phyloP scores from a whole-genome alignment of 2,329 filamentous ascomycete genomes.

The Penicillium sp. region DNA sequence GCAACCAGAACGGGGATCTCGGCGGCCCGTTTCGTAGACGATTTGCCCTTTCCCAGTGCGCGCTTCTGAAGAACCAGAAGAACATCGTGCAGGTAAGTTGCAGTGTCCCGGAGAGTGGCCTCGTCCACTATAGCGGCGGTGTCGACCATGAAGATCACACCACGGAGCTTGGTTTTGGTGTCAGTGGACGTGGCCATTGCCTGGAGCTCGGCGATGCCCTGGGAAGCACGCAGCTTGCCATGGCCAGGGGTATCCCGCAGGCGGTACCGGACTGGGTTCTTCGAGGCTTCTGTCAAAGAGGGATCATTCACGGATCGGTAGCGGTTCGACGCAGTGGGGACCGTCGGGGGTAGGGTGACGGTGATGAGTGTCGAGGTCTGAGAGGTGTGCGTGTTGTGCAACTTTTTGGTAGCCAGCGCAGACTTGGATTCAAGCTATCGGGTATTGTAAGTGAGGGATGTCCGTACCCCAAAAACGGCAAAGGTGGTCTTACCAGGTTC shows the following conservation, averaged over 20 bases:
- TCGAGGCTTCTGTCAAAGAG: conserved; percentile 59
- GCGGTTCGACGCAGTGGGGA: conserved; percentile 60
- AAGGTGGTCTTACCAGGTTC: conserved; percentile 64
- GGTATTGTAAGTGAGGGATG: not conserved
- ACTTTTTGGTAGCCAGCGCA: conserved; percentile 40
- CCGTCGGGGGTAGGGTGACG: conserved; percentile 58
- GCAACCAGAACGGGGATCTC: conserved; percentile 78
- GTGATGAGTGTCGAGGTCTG: conserved; percentile 62
- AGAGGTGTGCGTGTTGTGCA: conserved; percentile 61
- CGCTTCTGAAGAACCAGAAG: conserved; percentile 81
- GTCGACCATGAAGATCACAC: conserved; percentile 87
- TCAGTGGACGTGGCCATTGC: conserved; percentile 39
- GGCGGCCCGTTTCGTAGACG: conserved; percentile 58
- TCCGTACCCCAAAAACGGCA: not conserved
- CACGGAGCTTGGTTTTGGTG: conserved; percentile 57
- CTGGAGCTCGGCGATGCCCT: conserved; percentile 49
- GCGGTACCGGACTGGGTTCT: conserved; percentile 44
- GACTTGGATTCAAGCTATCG: conserved; percentile 52
- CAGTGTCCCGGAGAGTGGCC: conserved; percentile 67
- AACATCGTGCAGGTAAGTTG: conserved; percentile 84
- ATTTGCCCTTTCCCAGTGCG: conserved; percentile 57
- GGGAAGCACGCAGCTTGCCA: conserved; percentile 79
- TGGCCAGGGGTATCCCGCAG: conserved; percentile 84
- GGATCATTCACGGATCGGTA: conserved; percentile 70
- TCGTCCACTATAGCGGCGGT: conserved; percentile 64